Conservation (phyloP, 2,329 filamentous ascomycete species). For the Chrysoporthe deuterocubensis region DNA sequence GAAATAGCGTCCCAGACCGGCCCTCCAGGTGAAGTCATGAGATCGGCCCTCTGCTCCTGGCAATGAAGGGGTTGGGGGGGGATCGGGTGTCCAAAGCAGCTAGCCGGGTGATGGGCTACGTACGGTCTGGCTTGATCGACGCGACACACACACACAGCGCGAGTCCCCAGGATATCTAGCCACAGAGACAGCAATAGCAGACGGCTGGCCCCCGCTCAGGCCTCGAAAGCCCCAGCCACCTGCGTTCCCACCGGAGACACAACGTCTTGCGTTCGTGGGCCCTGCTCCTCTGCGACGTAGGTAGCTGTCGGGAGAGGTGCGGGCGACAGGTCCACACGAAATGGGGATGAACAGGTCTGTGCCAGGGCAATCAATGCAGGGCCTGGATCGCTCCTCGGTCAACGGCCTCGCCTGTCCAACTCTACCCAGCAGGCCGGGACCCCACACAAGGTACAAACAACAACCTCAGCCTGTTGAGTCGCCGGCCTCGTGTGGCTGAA, state of each 20-base stretch:
- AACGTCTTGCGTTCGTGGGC: neutral
- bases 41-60: neutral
- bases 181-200: too few relatives aligned
- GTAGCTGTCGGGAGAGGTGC: too few relatives aligned
- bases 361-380: neutral
- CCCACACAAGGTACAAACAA: neutral
- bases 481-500: neutral
- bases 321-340: neutral
- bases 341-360: constrained; percentile 1
- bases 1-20: neutral
- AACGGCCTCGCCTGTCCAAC: neutral
- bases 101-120: neutral
- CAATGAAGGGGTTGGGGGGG: too few relatives aligned
- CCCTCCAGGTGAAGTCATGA: neutral
- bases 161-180: too few relatives aligned
- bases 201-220: too few relatives aligned
- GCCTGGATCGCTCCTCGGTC: neutral
- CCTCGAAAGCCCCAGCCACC: too few relatives aligned
- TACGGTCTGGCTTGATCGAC: neutral
- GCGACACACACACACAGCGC: too few relatives aligned
- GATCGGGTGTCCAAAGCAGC: neutral
- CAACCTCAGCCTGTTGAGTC: neutral
- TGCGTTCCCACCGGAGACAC: neutral
- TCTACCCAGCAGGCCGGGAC: neutral
- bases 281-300: neutral